phyloP scores from a whole-genome alignment of 345 rosid genomes.

The Cardamine resedifolia region DNA sequence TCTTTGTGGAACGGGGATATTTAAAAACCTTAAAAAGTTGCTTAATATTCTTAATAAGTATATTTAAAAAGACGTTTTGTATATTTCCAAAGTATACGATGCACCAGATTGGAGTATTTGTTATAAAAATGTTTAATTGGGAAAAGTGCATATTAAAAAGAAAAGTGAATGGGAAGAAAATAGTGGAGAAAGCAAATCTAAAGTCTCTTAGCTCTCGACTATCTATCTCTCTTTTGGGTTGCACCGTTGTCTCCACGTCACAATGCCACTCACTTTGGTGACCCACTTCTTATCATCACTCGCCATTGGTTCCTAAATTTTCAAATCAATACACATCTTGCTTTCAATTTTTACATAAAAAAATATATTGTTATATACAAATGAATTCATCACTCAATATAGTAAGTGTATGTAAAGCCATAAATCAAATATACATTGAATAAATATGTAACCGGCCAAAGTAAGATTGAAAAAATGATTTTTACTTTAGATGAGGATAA shows the following conservation, averaged over 20 bases:
- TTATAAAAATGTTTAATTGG: neutral
- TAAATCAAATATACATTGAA: neutral
- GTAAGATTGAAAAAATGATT: neutral
- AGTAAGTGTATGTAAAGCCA: neutral
- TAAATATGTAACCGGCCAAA: neutral
- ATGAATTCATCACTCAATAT: neutral
- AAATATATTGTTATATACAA: neutral
- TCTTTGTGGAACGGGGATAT: too few relatives aligned
- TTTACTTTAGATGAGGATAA: slow-evolving; percentile 4
- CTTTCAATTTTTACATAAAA: neutral
- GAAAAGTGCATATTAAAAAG: neutral
- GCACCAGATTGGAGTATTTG: neutral
- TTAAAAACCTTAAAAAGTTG: too few relatives aligned
- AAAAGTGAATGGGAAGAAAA: neutral
- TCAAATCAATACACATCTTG: neutral
- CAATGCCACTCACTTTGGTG: slow-evolving; percentile 6
- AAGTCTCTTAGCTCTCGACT: neutral
- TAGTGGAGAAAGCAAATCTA: neutral
- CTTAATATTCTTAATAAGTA: too few relatives aligned
- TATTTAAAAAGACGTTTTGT: neutral
- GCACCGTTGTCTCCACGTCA: slow-evolving; percentile 20
- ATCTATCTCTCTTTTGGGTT: neutral
- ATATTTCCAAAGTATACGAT: neutral
- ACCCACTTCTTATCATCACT: neutral
- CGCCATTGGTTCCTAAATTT: neutral